A percentile compares a stretch with the other conserved stretches of the same genome.
Conservation (phyloP, 1,284 basidiomycete species). For the Xerocomus minutiporus region DNA sequence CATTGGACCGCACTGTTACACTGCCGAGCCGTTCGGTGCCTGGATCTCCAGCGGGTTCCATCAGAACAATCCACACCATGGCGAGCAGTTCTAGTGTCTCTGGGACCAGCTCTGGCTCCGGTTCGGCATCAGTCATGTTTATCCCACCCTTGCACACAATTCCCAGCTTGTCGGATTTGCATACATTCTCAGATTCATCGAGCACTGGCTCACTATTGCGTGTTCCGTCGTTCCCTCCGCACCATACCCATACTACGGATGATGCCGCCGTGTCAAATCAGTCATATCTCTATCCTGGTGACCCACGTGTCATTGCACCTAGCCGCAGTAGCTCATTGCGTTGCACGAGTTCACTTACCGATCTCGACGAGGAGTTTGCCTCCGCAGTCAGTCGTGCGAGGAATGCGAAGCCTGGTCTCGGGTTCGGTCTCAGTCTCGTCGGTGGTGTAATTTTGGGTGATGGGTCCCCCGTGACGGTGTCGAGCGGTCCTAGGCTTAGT, state of each 20-base stretch:
- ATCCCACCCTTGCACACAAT: slow-evolving; percentile 64
- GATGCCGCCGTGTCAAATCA: slow-evolving; percentile 61
- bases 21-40: slow-evolving; percentile 50
- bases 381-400: slow-evolving; percentile 44
- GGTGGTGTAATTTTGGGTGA: slow-evolving; percentile 39
- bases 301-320: slow-evolving; percentile 63
- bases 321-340: slow-evolving; percentile 56
- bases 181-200: slow-evolving; percentile 41
- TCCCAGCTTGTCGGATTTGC: slow-evolving; percentile 60
- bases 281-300: slow-evolving; percentile 63
- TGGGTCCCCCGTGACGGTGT: slow-evolving; percentile 48
- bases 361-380: slow-evolving; percentile 67
- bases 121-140: slow-evolving; percentile 64
- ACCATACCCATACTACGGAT: slow-evolving; percentile 61
- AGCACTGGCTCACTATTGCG: slow-evolving; percentile 37
- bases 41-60: slow-evolving; percentile 67
- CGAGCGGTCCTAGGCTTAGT: slow-evolving; percentile 46
- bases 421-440: slow-evolving; percentile 41
- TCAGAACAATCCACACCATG: slow-evolving; percentile 62
- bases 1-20: slow-evolving; percentile 47
- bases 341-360: slow-evolving; percentile 70
- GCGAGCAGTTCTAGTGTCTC: slow-evolving; percentile 33
- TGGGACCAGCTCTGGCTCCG: slow-evolving; percentile 35
- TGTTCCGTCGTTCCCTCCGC: slow-evolving; percentile 43
- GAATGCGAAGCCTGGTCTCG: slow-evolving; percentile 42